Conservation (phyloP, 164 flowering plant genomes). For the Stephania cephalantha region DNA sequence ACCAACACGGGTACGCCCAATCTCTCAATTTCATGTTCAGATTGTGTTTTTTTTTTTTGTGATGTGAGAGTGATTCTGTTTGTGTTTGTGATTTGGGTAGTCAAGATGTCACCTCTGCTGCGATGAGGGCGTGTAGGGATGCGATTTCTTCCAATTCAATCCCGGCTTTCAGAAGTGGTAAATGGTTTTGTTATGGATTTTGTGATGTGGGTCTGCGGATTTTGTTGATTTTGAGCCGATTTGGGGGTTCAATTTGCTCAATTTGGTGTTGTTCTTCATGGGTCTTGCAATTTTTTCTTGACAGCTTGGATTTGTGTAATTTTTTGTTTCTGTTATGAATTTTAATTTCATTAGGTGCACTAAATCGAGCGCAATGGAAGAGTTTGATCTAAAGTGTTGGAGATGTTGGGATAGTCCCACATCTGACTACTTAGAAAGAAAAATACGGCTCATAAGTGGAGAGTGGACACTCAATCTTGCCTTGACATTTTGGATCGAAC, state of each 20-base stretch:
- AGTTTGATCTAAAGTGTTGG: too few species aligned
- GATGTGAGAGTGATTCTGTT: not conserved
- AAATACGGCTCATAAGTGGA: too few species aligned
- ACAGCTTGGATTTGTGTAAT: not conserved
- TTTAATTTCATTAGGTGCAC: not conserved
- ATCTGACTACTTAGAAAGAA: too few species aligned
- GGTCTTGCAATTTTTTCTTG: not conserved
- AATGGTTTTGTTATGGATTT: not conserved
- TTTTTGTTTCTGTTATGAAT: not conserved
- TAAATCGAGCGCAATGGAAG: too few species aligned
- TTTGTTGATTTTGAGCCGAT: not conserved
- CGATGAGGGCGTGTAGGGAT: constrained; percentile 89
- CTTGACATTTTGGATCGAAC: too few species aligned
- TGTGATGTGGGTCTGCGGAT: not conserved
- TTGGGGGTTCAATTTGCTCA: not conserved
- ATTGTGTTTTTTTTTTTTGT: not conserved
- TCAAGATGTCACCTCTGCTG: constrained; percentile 84
- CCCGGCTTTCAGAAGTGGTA: constrained; percentile 92
- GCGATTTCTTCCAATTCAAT: constrained; percentile 92
- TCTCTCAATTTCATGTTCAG: constrained; percentile 1
- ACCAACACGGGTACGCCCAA: constrained; percentile 72
- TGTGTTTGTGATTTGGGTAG: constrained; percentile 27
- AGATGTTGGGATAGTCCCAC: too few species aligned
- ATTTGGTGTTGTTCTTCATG: not conserved
- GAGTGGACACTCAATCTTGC: too few species aligned